A percentile compares a stretch with the other conserved stretches of the same genome.
Evolutionary conservation across 352 stramenopile species (phyloP).

Genomic region (Elongisporangium anandrum): DNA sequence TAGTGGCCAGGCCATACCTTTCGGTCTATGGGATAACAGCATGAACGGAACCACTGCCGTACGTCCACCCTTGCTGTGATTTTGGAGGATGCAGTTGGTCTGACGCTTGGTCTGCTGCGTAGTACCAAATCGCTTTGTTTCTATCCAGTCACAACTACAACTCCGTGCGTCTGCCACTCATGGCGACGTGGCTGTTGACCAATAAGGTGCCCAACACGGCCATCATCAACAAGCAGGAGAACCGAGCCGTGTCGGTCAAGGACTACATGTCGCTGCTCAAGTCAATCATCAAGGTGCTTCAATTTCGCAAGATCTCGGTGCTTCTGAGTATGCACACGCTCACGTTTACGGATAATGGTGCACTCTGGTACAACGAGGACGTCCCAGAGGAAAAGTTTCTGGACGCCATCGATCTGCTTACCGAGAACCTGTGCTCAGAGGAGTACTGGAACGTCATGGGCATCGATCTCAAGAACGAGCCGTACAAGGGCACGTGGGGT

Average conservation of each 20-base stretch:
- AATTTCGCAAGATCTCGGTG: constrained; percentile 25
- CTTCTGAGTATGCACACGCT: constrained; percentile 45
- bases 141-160: constrained; percentile 43
- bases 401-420: constrained; percentile 38
- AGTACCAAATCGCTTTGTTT: constrained; percentile 35
- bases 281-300: constrained; percentile 38
- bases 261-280: constrained; percentile 47
- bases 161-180: constrained; percentile 31
- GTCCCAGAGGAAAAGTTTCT: constrained; percentile 35
- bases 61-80: background rate
- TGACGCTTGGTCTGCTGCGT: background rate
- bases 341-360: constrained; percentile 16
- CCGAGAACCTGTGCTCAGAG: constrained; percentile 34
- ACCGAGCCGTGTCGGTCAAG: constrained; percentile 51
- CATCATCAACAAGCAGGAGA: constrained; percentile 52
- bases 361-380: constrained; percentile 35
- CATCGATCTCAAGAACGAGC: constrained; percentile 69
- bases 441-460: constrained; percentile 78
- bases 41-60: constrained; percentile 53
- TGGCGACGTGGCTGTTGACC: constrained; percentile 41
- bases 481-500: constrained; percentile 43
- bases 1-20: constrained; percentile 34
- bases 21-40: constrained; percentile 60
- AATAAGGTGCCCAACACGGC: constrained; percentile 44
- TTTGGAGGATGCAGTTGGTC: background rate